Base-by-base conservation (phyloP, 768 basidiomycete species). In the Lactarius trivialis region DNA sequence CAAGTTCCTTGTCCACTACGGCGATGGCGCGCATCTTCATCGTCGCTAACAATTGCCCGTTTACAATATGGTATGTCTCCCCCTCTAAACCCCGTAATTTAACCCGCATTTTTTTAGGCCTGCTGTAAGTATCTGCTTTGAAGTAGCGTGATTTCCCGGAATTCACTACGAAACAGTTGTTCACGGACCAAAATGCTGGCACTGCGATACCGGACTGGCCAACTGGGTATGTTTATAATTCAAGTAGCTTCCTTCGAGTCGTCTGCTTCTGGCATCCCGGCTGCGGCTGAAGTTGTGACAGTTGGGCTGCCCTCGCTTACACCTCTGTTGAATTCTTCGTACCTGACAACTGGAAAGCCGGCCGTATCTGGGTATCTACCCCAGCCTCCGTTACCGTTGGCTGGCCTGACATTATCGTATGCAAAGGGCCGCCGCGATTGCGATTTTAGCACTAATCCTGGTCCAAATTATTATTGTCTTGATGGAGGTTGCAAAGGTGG, bases 401-500 rank as follows among this genome's bases (percentile, higher is more conserved):
- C 15, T 36, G 32, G n/a, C 1, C 7, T 57, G 19, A 55, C 43
- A 15, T 14, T 33, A 36, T 33, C 15, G 7, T 7, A 49, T 30
- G n/a, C 36, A 8, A 56, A 76, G 75, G 76, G 65, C 45, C 75
- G 77, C 43, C 73, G 75, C 21, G 68, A 75, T 63, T 77, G 78
- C 66, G 66, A 76, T 57, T 78, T 78, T 71, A 67, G 61, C 32
- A 65, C 60, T 32, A 71, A 71, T 36, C 72, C 73, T 39, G 71
- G 71, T 33, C 73, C 75, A 11, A 68, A n/a, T n/a, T n/a, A 70
- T 28, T 69, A 72, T n/a, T 78, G 77, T 64, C 45, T 70, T 0
- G 73, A 72, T 32, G 77, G 78, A n/a, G 76, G 76, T 28, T 77
- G 76, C 67, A 76, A 73, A 48, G 75, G 77, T 53, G 77, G 77